These are phyloP conservation scores for Steccherinum ochraceum DNA, from an alignment of 768 basidiomycete genomes.

Conservation along the genomic window DNA sequence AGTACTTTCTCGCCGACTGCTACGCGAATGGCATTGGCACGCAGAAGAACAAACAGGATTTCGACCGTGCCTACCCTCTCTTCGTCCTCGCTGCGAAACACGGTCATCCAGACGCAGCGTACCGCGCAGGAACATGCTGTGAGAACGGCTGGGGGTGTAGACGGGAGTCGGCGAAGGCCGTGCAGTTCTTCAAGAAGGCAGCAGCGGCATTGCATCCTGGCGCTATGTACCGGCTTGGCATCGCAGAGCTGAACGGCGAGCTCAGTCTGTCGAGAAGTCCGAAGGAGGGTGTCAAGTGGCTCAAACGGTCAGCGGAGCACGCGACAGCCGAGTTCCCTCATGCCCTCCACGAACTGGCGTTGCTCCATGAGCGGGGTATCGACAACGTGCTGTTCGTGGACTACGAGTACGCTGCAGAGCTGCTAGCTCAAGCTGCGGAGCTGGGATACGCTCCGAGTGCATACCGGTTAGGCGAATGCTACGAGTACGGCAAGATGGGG, in stretches of 20 bases:
- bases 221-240: constrained; percentile 94
- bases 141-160: constrained; percentile 99
- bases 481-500: constrained; percentile 98
- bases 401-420: constrained; percentile 89
- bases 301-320: constrained; percentile 93
- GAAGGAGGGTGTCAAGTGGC: constrained; percentile 97
- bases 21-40: constrained; percentile 98
- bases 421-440: constrained; percentile 92
- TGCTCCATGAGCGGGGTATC: constrained; percentile 95
- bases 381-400: constrained; percentile 98
- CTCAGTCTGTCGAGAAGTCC: constrained; percentile 80
- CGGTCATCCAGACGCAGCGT: constrained; percentile 91
- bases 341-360: constrained; percentile 89
- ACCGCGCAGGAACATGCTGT: constrained; percentile 94
- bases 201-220: constrained; percentile 88
- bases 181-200: constrained; percentile 92
- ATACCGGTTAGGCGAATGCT: constrained; percentile 93
- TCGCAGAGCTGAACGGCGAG: constrained; percentile 94
- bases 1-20: constrained; percentile 98
- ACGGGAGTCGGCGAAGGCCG: constrained; percentile 84
- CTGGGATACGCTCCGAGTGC: constrained; percentile 96
- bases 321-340: constrained; percentile 95
- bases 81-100: constrained; percentile 97
- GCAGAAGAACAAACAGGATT: constrained; percentile 84
- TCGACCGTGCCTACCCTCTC: constrained; percentile 93